phyloP scores from a whole-genome alignment of 1,284 basidiomycete genomes.

The Austroboletus rostrupii region DNA sequence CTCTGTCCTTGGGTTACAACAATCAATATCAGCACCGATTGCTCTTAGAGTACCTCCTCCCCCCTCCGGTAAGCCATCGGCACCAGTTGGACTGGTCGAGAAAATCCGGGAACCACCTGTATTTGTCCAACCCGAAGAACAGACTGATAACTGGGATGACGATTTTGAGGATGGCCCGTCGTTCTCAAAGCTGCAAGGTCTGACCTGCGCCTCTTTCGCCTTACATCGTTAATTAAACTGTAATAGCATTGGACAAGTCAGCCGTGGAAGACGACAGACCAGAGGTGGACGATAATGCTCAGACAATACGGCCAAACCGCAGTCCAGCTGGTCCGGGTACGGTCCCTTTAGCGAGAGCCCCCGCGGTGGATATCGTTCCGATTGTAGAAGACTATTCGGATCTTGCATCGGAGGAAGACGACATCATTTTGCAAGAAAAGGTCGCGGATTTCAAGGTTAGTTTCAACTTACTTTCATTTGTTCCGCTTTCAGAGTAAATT shows the following conservation, averaged over 20 bases:
- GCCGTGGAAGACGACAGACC: conserved; percentile 57
- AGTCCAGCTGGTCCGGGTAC: conserved; percentile 54
- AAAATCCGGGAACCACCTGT: conserved; percentile 54
- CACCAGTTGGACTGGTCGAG: conserved; percentile 42
- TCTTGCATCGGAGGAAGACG: conserved; percentile 71
- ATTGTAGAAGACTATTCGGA: conserved; percentile 91
- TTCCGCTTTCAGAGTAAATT: neutral
- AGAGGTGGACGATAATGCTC: conserved; percentile 68
- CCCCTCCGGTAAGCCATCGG: conserved; percentile 21
- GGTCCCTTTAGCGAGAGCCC: conserved; percentile 56
- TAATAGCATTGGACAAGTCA: conserved; percentile 58
- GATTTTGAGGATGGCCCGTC: conserved; percentile 95
- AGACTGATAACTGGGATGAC: conserved; percentile 95
- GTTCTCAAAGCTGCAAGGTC: conserved; percentile 78
- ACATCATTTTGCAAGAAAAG: conserved; percentile 67
- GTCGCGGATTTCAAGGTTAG: conserved; percentile 77
- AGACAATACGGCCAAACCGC: conserved; percentile 69
- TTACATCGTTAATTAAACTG: neutral
- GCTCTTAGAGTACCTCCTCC: conserved; percentile 25
- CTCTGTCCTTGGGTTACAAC: conserved; percentile 30
- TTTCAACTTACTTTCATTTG: neutral
- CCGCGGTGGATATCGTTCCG: conserved; percentile 54
- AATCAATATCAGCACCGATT: conserved; percentile 29
- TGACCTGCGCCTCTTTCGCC: neutral
- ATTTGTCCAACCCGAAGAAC: conserved; percentile 68